These are phyloP conservation scores for Thinopyrum obtusiflorum DNA, from an alignment of 202 grass and related monocot genomes.

Conservation along the genomic window DNA sequence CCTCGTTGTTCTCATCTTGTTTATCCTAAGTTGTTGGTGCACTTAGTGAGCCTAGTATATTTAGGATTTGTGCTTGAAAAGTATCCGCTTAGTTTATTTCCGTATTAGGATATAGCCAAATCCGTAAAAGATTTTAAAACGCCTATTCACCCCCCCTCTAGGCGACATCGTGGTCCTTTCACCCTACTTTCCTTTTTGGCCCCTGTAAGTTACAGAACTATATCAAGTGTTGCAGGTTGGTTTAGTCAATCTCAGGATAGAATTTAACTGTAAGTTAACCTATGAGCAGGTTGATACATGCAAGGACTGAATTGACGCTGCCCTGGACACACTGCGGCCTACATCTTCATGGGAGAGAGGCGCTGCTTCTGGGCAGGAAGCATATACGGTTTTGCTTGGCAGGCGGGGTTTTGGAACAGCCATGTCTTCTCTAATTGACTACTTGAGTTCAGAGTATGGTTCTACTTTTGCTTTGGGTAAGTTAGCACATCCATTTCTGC, in stretches of 20 bases:
- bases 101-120: no score
- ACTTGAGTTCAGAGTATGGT: conserved; percentile 89
- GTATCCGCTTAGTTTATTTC: no score
- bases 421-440: conserved; percentile 75
- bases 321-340: conserved; percentile 76
- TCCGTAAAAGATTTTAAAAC: no score
- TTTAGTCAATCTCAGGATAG: conserved; percentile 8
- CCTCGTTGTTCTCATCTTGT: no score
- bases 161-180: no score
- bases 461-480: conserved; percentile 90
- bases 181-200: conserved; percentile 95
- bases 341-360: conserved; percentile 84
- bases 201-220: conserved; percentile 56
- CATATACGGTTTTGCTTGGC: conserved; percentile 75
- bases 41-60: no score
- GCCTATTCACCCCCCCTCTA: no score
- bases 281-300: conserved; percentile 73
- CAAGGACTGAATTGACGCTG: conserved; percentile 71
- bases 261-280: conserved; percentile 33
- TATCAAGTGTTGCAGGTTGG: not conserved
- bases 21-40: no score
- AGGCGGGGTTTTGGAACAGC: conserved; percentile 79
- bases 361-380: conserved; percentile 61
- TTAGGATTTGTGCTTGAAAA: no score
- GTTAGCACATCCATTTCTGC: conserved; percentile 10